A percentile compares a stretch with the other conserved stretches of the same genome.
These are phyloP conservation scores for Penium margaritaceum DNA, from an alignment of 139 green algal genomes.

Conservation along the genomic window DNA sequence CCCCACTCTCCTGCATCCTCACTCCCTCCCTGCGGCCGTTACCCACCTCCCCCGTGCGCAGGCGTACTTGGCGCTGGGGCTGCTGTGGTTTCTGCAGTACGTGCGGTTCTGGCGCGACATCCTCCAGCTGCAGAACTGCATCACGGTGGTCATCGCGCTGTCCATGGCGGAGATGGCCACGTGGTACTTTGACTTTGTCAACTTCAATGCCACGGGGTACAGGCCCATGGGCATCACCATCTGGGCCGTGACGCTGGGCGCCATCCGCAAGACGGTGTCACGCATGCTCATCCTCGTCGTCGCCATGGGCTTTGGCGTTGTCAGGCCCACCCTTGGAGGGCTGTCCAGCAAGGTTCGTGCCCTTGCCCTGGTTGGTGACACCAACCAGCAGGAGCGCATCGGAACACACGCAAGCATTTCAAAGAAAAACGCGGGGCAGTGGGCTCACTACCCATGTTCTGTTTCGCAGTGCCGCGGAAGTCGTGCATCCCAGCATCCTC, in stretches of 20 bases:
- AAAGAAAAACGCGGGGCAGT: no score
- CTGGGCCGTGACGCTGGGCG: slow-evolving; percentile 56
- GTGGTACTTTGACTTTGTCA: slow-evolving; percentile 69
- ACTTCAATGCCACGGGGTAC: slow-evolving; percentile 63
- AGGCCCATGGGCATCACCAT: slow-evolving; percentile 55
- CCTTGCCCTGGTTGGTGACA: no score
- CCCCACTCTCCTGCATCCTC: no score
- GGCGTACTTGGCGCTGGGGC: slow-evolving; percentile 50
- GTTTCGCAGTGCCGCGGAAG: no score
- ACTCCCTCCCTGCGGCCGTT: no score
- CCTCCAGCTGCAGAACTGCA: slow-evolving; percentile 58
- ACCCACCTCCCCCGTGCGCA: not conserved
- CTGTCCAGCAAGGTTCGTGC: slow-evolving; percentile 46
- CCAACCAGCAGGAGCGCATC: no score
- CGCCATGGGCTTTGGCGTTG: slow-evolving; percentile 65
- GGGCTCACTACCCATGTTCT: no score
- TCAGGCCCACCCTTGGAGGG: slow-evolving; percentile 59
- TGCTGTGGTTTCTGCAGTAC: slow-evolving; percentile 47
- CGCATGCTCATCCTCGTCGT: slow-evolving; percentile 63
- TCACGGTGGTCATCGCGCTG: slow-evolving; percentile 56
- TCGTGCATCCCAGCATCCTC: no score
- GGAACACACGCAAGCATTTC: no score
- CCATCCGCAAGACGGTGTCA: slow-evolving; percentile 53
- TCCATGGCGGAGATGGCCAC: slow-evolving; percentile 59
- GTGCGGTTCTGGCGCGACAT: slow-evolving; percentile 52